These are phyloP conservation scores for Vaccinium myrtillus DNA, from an alignment of 148 eudicot genomes.

Conservation along the genomic window DNA sequence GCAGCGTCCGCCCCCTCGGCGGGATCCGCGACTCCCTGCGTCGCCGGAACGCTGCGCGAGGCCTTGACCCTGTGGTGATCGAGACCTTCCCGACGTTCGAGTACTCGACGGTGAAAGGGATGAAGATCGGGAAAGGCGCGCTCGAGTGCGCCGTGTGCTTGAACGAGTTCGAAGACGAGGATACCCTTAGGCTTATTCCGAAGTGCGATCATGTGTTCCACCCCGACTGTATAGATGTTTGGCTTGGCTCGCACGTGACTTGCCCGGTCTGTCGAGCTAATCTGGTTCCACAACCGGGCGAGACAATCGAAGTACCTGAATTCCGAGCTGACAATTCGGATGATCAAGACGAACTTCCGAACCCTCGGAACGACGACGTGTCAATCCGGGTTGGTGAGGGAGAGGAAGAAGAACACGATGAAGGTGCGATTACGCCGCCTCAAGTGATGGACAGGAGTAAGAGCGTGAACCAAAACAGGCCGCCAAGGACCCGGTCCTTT, in stretches of 20 bases:
- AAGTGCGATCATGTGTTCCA: constrained; percentile 65
- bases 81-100: constrained; percentile 44
- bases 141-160: constrained; percentile 60
- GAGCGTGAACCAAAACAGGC: constrained; percentile 30
- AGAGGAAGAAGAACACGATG: background rate
- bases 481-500: constrained; percentile 30
- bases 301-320: background rate
- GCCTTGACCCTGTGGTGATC: constrained; percentile 35
- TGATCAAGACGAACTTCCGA: background rate
- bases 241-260: constrained; percentile 53
- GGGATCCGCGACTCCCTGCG: constrained; percentile 23
- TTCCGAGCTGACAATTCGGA: background rate
- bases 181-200: constrained; percentile 42
- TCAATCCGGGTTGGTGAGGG: constrained; percentile 18
- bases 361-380: constrained; percentile 14
- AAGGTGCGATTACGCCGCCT: background rate
- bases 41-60: constrained; percentile 26
- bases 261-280: constrained; percentile 58
- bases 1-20: constrained; percentile 7
- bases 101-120: constrained; percentile 33
- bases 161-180: constrained; percentile 50
- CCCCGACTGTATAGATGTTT: constrained; percentile 50
- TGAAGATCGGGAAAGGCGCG: constrained; percentile 34
- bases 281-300: constrained; percentile 27
- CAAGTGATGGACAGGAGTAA: constrained; percentile 12